Conservation (phyloP, 768 basidiomycete genomes). For the Hygrophorus pudorinus region DNA sequence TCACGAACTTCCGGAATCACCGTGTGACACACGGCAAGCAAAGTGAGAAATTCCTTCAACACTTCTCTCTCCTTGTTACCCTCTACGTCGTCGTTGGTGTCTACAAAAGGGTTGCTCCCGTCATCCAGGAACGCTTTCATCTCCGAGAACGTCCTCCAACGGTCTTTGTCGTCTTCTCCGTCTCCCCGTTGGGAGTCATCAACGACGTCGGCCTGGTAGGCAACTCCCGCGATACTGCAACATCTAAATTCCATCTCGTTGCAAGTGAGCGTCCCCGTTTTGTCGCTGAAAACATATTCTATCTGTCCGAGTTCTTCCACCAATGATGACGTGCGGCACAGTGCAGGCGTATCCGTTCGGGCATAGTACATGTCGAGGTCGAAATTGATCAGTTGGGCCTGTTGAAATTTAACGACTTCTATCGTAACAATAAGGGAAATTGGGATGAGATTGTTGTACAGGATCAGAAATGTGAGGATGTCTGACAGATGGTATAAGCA, state of each 20-base stretch:
- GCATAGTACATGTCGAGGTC: constrained; percentile 99
- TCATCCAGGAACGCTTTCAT: constrained; percentile 48
- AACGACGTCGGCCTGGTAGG: constrained; percentile 75
- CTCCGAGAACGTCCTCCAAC: constrained; percentile 76
- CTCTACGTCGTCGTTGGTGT: constrained; percentile 24
- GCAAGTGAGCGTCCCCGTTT: constrained; percentile 90
- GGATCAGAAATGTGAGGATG: constrained; percentile 94
- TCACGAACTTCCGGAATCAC: constrained; percentile 91
- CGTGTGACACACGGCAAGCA: constrained; percentile 94
- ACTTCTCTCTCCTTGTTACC: constrained; percentile 39
- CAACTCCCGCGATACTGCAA: constrained; percentile 80
- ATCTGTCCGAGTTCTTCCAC: constrained; percentile 99
- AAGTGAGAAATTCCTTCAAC: constrained; percentile 62
- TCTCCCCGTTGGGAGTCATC: constrained; percentile 78
- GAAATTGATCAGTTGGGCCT: constrained; percentile 93
- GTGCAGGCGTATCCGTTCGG: constrained; percentile 88
- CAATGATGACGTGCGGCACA: constrained; percentile 95
- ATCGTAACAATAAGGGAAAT: constrained; percentile 99
- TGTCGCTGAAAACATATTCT: constrained; percentile 92
- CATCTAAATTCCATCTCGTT: constrained; percentile 98
- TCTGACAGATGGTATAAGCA: constrained; percentile 37
- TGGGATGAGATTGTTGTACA: constrained; percentile 98
- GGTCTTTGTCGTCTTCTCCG: constrained; percentile 43
- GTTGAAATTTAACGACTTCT: constrained; percentile 98
- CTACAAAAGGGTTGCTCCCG: constrained; percentile 49